These are phyloP conservation scores for Cornus suecica DNA, from an alignment of 148 eudicot genomes.

Conservation along the genomic window DNA sequence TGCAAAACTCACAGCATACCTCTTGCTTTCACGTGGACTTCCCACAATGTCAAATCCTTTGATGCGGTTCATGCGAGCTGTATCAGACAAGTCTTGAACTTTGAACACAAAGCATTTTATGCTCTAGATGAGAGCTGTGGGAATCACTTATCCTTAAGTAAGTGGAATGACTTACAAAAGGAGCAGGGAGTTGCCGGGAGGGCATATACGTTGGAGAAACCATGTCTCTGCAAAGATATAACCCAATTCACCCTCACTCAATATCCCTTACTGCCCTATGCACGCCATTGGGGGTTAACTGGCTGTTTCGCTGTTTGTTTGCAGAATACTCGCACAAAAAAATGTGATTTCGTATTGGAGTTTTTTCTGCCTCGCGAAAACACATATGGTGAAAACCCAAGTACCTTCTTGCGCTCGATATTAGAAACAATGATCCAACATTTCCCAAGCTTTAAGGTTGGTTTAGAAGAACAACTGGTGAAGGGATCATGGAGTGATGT, in stretches of 20 bases:
- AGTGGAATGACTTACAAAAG: no score
- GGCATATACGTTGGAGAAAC: slow-evolving; percentile 12
- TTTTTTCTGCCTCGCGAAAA: slow-evolving; percentile 13
- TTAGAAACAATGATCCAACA: slow-evolving; percentile 14
- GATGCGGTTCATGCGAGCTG: no score
- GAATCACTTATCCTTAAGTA: no score
- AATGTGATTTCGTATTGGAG: slow-evolving; percentile 24
- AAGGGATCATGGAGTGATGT: no score
- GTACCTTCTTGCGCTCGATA: slow-evolving; percentile 2
- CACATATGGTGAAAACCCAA: background rate
- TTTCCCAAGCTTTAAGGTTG: slow-evolving; percentile 14
- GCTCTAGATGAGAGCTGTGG: no score
- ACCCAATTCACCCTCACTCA: slow-evolving; percentile 13
- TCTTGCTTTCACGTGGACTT: slow-evolving; percentile 32
- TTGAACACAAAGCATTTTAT: no score
- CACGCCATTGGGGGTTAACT: slow-evolving; percentile 13
- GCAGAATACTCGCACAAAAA: slow-evolving; percentile 13
- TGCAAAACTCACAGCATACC: slow-evolving; percentile 25
- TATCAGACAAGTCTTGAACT: no score
- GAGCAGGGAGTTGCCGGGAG: slow-evolving; percentile 20
- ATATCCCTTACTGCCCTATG: slow-evolving; percentile 27
- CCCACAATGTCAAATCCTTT: slow-evolving; percentile 19
- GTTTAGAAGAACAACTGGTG: slow-evolving; percentile 9
- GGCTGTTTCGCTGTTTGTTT: slow-evolving; percentile 20
- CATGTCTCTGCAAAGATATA: slow-evolving; percentile 23